Conservation (phyloP, 352 stramenopile genomes). For the Stramenopiles sp. region DNA sequence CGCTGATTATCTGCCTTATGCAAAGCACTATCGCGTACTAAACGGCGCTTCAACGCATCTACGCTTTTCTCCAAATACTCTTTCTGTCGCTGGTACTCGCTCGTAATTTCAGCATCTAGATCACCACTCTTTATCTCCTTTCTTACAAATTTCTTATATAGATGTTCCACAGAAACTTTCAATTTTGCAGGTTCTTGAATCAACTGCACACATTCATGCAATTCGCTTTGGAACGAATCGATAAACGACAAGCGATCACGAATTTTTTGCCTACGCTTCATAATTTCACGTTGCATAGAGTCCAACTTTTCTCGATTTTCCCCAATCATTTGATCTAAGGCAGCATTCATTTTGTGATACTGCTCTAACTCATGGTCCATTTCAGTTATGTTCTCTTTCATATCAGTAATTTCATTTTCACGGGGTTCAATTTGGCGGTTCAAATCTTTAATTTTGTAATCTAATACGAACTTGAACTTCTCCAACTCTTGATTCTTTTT, state of each 20-base stretch:
- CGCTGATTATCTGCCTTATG: slow-evolving; percentile 29
- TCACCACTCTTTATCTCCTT: slow-evolving; percentile 8
- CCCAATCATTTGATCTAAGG: slow-evolving; percentile 72
- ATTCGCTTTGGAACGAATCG: slow-evolving; percentile 55
- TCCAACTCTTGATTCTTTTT: slow-evolving; percentile 88
- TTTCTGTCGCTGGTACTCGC: slow-evolving; percentile 65
- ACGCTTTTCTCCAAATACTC: slow-evolving; percentile 76
- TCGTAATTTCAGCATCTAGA: slow-evolving; percentile 23
- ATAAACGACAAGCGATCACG: slow-evolving; percentile 40
- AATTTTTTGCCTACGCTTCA: slow-evolving; percentile 37
- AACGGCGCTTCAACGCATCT: slow-evolving; percentile 58
- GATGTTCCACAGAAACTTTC: slow-evolving; percentile 40
- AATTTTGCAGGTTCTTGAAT: slow-evolving; percentile 51
- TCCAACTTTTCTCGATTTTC: slow-evolving; percentile 74
- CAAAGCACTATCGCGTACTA: slow-evolving; percentile 42
- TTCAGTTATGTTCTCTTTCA: slow-evolving; percentile 79
- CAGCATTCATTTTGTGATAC: slow-evolving; percentile 76
- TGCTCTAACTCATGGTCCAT: slow-evolving; percentile 82
- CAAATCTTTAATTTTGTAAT: slow-evolving; percentile 90
- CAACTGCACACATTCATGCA: slow-evolving; percentile 49
- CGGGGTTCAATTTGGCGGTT: slow-evolving; percentile 76
- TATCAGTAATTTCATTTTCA: slow-evolving; percentile 75
- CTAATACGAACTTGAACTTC: slow-evolving; percentile 88
- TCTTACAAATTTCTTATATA: slow-evolving; percentile 33
- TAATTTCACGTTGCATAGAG: slow-evolving; percentile 53